Conservation (phyloP, 805 yeast species). For the Monosporozyma siamensis region DNA sequence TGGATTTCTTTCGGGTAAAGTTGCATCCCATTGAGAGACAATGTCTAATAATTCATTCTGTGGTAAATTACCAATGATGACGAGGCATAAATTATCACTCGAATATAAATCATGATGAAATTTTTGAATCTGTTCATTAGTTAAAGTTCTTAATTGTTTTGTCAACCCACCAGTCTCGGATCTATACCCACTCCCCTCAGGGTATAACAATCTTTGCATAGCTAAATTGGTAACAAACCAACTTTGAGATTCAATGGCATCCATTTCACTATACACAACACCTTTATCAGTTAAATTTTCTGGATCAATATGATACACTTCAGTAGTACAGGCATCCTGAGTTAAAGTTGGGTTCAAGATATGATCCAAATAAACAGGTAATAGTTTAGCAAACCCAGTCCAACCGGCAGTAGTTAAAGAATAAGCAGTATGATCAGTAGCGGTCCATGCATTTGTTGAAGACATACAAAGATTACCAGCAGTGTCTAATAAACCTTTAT, state of each 20-base stretch:
- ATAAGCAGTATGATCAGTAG: slow-evolving; percentile 90
- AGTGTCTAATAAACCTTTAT: slow-evolving; percentile 81
- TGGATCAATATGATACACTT: slow-evolving; percentile 91
- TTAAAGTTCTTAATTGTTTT: slow-evolving; percentile 60
- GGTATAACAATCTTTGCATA: slow-evolving; percentile 48
- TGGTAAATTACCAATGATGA: slow-evolving; percentile 79
- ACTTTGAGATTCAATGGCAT: slow-evolving; percentile 74
- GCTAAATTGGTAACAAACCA: slow-evolving; percentile 56
- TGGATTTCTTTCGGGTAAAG: slow-evolving; percentile 35
- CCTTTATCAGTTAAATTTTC: slow-evolving; percentile 79
- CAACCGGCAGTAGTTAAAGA: slow-evolving; percentile 90
- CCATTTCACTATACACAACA: slow-evolving; percentile 96
- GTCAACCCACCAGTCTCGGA: slow-evolving; percentile 92
- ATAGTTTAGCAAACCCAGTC: slow-evolving; percentile 77
- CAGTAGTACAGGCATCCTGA: slow-evolving; percentile 85
- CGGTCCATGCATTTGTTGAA: slow-evolving; percentile 94
- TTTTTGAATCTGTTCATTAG: slow-evolving; percentile 61
- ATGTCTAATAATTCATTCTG: slow-evolving; percentile 56
- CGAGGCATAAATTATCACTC: slow-evolving; percentile 74
- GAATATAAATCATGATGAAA: slow-evolving; percentile 69
- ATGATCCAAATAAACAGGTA: slow-evolving; percentile 89
- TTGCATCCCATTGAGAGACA: slow-evolving; percentile 53
- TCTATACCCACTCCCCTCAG: slow-evolving; percentile 65
- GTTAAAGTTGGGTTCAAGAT: slow-evolving; percentile 75
- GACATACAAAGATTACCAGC: slow-evolving; percentile 79